These are phyloP conservation scores for Pouteria campechiana DNA, from an alignment of 179 eudicot species.

Conservation along the genomic window DNA sequence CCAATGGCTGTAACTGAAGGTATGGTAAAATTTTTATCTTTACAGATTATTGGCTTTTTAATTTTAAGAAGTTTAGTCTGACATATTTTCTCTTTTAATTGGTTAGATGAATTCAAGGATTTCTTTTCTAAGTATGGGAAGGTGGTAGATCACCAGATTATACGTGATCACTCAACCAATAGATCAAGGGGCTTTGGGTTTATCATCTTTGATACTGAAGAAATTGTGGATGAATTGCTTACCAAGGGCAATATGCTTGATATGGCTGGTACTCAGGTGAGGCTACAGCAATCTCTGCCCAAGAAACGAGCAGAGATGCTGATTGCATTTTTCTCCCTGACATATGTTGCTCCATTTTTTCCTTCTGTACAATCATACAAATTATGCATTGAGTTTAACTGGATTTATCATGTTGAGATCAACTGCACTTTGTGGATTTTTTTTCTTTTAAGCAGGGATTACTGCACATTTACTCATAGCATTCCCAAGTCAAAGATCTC, in stretches of 20 bases:
- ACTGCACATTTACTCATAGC: conserved; percentile 13
- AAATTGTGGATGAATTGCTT: conserved; percentile 56
- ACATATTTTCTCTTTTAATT: conserved; percentile 2
- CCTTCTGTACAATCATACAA: background rate
- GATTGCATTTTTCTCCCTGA: background rate
- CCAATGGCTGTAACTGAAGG: conserved; percentile 40
- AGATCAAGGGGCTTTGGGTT: conserved; percentile 85
- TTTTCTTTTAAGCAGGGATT: conserved; percentile 7
- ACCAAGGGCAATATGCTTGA: conserved; percentile 61
- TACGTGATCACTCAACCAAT: conserved; percentile 61
- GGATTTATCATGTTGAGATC: background rate
- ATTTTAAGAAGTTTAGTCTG: background rate
- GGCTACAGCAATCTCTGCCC: conserved; percentile 15
- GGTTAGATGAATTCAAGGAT: conserved; percentile 51
- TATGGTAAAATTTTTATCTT: conserved; percentile 1
- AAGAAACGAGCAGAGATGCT: background rate
- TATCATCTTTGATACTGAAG: conserved; percentile 62
- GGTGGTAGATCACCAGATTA: conserved; percentile 69
- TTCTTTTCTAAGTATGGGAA: conserved; percentile 65
- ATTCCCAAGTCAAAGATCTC: conserved; percentile 10
- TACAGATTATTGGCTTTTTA: background rate
- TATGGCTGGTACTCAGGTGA: conserved; percentile 69
- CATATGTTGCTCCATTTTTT: background rate
- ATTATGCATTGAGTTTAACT: background rate
- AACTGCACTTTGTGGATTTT: background rate